These are phyloP conservation scores for Mucor saturninus DNA, from an alignment of 371 early-diverging fungal genomes.

Conservation along the genomic window DNA sequence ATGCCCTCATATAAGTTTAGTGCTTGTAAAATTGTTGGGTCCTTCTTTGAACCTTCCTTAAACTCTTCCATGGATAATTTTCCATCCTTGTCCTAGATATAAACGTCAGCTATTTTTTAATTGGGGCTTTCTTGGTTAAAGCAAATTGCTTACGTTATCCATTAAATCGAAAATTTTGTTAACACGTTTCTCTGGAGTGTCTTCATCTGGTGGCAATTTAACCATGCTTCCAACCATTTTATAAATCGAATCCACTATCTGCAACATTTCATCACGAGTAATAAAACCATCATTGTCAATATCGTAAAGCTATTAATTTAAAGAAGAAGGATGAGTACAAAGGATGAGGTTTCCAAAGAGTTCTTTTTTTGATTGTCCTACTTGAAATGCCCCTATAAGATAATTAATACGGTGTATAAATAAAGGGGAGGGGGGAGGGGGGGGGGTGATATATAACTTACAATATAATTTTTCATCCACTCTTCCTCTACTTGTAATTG, in stretches of 20 bases:
- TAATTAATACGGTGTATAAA: slow-evolving; percentile 13
- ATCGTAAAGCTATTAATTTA: slow-evolving; percentile 78
- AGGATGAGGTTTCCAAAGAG: background rate
- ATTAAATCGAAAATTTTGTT: slow-evolving; percentile 89
- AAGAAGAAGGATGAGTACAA: background rate
- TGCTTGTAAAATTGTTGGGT: slow-evolving; percentile 89
- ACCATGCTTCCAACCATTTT: slow-evolving; percentile 93
- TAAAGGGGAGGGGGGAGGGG: background rate
- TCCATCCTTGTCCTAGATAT: slow-evolving; percentile 73
- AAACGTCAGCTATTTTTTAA: background rate
- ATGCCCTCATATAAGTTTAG: slow-evolving; percentile 87
- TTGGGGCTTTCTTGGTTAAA: background rate
- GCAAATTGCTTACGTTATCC: slow-evolving; percentile 68
- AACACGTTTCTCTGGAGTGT: slow-evolving; percentile 92
- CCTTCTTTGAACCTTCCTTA: slow-evolving; percentile 86
- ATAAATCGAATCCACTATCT: slow-evolving; percentile 91
- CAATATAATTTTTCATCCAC: slow-evolving; percentile 90
- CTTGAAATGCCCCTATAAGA: slow-evolving; percentile 49
- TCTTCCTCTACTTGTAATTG: slow-evolving; percentile 83
- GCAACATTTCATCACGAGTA: slow-evolving; percentile 87
- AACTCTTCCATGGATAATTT: slow-evolving; percentile 84
- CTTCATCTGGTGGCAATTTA: slow-evolving; percentile 88
- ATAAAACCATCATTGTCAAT: slow-evolving; percentile 91
- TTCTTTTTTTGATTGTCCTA: slow-evolving; percentile 5
- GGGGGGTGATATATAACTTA: slow-evolving; percentile 33